These are phyloP conservation scores for Globisporangium paddicum DNA, from an alignment of 352 stramenopile species.

Conservation along the genomic window DNA sequence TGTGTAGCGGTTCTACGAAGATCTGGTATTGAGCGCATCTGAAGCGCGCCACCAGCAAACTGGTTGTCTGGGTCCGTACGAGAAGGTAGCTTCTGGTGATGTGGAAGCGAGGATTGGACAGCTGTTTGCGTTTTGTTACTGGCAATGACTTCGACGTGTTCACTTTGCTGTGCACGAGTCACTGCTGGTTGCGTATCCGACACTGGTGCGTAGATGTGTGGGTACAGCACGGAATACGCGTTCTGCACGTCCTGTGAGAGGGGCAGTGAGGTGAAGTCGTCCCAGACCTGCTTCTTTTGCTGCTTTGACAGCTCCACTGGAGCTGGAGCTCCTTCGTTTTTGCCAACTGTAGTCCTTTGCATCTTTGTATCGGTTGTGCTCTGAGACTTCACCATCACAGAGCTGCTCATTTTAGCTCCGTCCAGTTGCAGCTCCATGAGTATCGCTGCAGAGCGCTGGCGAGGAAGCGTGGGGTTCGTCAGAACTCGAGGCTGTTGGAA, in stretches of 20 bases:
- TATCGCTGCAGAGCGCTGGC: background rate
- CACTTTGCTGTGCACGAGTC: background rate
- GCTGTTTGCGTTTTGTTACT: background rate
- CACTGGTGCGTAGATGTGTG: slow-evolving; percentile 26
- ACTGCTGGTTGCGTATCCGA: background rate
- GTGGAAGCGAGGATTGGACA: background rate
- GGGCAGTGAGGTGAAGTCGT: slow-evolving; percentile 26
- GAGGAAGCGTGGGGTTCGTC: background rate
- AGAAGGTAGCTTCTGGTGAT: background rate
- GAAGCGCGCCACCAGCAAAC: background rate
- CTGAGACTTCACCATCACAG: slow-evolving; percentile 3
- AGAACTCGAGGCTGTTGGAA: background rate
- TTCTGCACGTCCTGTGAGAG: slow-evolving; percentile 45
- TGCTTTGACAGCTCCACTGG: slow-evolving; percentile 19
- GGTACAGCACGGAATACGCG: slow-evolving; percentile 57
- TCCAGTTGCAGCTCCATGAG: slow-evolving; percentile 4
- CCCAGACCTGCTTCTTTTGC: slow-evolving; percentile 38
- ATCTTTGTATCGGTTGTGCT: background rate
- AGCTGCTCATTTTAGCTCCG: background rate
- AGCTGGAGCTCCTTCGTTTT: background rate
- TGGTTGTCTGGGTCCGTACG: background rate
- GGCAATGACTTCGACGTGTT: background rate
- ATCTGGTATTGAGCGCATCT: background rate
- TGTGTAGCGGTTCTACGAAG: slow-evolving; percentile 1
- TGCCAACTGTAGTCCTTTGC: background rate